Evolutionary conservation across 345 rosid genomes (phyloP).

Genomic region (Eucalyptus urophylla): DNA sequence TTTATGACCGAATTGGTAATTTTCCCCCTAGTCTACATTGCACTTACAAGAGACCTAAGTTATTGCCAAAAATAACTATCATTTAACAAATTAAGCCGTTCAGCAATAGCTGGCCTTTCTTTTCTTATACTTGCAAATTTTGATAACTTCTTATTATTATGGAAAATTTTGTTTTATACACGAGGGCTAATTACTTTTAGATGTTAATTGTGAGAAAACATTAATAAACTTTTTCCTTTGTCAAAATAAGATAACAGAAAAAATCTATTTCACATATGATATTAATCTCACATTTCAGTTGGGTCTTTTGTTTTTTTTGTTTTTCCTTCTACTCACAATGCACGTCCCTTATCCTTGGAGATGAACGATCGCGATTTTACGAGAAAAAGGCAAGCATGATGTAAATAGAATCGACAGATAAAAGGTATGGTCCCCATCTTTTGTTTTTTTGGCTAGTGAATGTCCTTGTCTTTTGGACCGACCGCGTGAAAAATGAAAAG

Average conservation of each 20-base stretch:
- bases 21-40: not conserved
- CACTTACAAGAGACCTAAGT: not conserved
- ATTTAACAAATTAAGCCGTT: not conserved
- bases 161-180: not conserved
- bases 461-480: not conserved
- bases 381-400: not conserved
- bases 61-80: not conserved
- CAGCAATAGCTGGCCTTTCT: not conserved
- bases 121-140: not conserved
- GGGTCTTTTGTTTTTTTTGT: not conserved
- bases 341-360: not conserved
- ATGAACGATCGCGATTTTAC: not conserved
- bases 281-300: not conserved
- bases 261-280: not conserved
- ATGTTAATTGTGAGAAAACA: not conserved
- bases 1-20: fast-evolving
- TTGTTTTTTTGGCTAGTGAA: not conserved
- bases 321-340: not conserved
- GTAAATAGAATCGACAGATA: not conserved
- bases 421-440: not conserved
- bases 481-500: not conserved
- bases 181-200: not conserved
- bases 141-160: not conserved
- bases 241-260: not conserved
- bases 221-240: not conserved